Evolutionary conservation across 345 rosid genomes (phyloP).

Genomic region (Populus pruinosa): DNA sequence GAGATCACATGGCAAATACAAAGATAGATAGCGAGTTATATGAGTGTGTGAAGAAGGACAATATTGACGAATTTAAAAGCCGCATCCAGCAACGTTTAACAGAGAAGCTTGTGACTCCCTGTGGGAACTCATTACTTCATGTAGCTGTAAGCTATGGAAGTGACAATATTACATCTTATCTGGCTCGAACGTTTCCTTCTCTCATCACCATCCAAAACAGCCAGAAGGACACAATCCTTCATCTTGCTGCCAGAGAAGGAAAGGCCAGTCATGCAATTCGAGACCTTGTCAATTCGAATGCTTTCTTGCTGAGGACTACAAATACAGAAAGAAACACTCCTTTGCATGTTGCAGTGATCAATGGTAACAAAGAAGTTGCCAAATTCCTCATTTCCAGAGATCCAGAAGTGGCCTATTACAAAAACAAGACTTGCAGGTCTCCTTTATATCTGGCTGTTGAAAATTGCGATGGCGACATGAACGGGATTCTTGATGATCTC

Average conservation of each 20-base stretch:
- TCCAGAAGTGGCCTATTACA: background rate
- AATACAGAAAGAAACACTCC: background rate
- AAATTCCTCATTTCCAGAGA: background rate
- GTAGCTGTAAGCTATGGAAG: background rate
- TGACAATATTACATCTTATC: background rate
- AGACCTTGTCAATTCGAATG: background rate
- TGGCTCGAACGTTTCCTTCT: background rate
- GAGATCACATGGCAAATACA: background rate
- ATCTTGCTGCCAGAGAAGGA: background rate
- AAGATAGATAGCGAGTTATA: background rate
- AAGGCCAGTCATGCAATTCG: no score
- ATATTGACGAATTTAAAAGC: no score
- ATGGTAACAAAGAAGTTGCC: background rate
- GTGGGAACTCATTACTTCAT: background rate
- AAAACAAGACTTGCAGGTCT: background rate
- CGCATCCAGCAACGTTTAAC: background rate
- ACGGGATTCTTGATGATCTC: background rate
- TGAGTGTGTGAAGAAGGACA: background rate
- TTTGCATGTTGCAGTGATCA: background rate
- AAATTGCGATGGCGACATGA: background rate
- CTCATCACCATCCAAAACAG: no score
- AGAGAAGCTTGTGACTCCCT: background rate
- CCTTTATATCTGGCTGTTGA: constrained; percentile 6
- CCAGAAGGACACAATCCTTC: background rate
- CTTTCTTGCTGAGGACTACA: background rate